Evolutionary conservation across 352 stramenopile genomes (phyloP).

Genomic region (Phytophthora tubulina): DNA sequence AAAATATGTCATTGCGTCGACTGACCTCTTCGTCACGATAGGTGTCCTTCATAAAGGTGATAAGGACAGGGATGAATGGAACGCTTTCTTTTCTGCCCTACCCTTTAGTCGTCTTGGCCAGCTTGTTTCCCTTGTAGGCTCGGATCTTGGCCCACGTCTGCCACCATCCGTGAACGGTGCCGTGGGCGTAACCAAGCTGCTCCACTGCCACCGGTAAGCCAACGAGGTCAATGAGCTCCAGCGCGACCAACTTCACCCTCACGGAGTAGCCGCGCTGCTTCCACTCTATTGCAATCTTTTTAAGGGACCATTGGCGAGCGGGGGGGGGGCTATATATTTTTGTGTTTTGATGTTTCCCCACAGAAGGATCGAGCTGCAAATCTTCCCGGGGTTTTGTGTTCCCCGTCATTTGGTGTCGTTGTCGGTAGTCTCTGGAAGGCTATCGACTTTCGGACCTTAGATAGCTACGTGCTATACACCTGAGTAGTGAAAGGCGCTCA

Average conservation of each 20-base stretch:
- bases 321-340: too few relatives aligned
- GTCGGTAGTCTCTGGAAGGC: too few relatives aligned
- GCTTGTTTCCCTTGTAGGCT: neutral
- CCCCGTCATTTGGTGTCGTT: too few relatives aligned
- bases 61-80: neutral
- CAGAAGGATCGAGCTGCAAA: too few relatives aligned
- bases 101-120: too few relatives aligned
- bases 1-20: neutral
- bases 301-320: neutral
- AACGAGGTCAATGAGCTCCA: neutral
- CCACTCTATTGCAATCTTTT: neutral
- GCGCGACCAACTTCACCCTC: neutral
- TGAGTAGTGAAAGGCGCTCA: too few relatives aligned
- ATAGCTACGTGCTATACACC: too few relatives aligned
- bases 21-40: neutral
- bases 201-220: neutral
- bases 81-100: neutral
- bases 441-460: too few relatives aligned
- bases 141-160: neutral
- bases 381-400: too few relatives aligned
- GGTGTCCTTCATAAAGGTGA: slow-evolving; percentile 2
- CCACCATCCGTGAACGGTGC: neutral
- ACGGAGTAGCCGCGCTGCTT: neutral
- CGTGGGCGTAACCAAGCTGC: neutral
- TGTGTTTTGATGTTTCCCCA: too few relatives aligned